These are phyloP conservation scores for Apostasia ramifera DNA, from an alignment of 106 monocot species.

Conservation along the genomic window DNA sequence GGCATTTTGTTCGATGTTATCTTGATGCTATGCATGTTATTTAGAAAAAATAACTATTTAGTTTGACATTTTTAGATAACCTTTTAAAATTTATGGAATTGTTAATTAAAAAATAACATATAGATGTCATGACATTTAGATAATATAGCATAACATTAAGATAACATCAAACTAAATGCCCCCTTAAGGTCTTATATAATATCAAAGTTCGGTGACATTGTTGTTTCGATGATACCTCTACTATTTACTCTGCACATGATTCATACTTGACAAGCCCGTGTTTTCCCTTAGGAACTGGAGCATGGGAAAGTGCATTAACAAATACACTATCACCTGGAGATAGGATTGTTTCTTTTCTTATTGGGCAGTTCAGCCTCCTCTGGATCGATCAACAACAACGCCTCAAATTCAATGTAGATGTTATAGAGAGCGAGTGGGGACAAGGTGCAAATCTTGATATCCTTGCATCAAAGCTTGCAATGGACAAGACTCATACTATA, in stretches of 20 bases:
- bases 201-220: too few species aligned
- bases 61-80: too few species aligned
- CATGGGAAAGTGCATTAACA: constrained; percentile 96
- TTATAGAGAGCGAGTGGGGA: constrained; percentile 95
- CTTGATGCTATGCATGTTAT: too few species aligned
- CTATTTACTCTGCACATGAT: neutral
- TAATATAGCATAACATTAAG: too few species aligned
- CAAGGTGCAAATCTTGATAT: constrained; percentile 67
- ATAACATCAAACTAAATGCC: too few species aligned
- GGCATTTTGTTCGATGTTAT: too few species aligned
- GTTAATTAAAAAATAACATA: too few species aligned
- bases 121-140: too few species aligned
- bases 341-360: constrained; percentile 66
- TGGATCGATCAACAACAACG: constrained; percentile 97
- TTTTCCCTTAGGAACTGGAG: constrained; percentile 64
- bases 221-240: too few species aligned
- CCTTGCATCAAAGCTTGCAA: constrained; percentile 57
- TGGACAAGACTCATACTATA: constrained; percentile 50
- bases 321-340: constrained; percentile 92
- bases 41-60: too few species aligned
- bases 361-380: constrained; percentile 86
- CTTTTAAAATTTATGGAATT: too few species aligned
- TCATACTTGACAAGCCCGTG: neutral
- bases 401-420: constrained; percentile 85
- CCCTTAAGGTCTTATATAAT: too few species aligned